Evolutionary conservation across 306 rosid species (phyloP), one percentile per base, ranked within the genome.

Genomic region (Begonia loranthoides): DNA sequence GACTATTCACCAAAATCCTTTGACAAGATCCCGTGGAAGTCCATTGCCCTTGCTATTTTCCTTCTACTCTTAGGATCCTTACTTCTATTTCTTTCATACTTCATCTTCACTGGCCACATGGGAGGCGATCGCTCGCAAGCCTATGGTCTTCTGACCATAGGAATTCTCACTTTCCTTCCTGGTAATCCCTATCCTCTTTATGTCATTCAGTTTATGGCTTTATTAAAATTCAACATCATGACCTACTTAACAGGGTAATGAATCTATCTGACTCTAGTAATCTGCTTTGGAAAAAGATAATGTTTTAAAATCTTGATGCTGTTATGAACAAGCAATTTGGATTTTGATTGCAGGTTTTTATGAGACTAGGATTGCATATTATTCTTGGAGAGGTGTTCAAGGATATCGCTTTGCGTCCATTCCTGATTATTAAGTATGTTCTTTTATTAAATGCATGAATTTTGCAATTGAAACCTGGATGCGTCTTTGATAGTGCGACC

Each of bases 11-110:
- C 99, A 0, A 86, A 64, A 69, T 49, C 87, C 8, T 69, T 86
- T 44, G 94, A 92, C 40, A 92, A 49, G 71, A 71, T 92, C 68
- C 99, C 99, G 10, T 86, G 96, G 96, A 92, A 86, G 68, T 92
- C 96, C 73, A 80, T 92, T 52, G 74, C 53, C 45, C 94, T 86
- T 55, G 99, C 99, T 43, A 71, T 86, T 45, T 82, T 90, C 74
- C 69, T 90, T 38, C 71, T 90, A 36, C 55, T 70, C 60, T 86
- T 90, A 39, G 95, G 99, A 49, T 70, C 71, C 10, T 54, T 68
- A 36, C 94, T 92, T 70, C 69, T 92, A 56, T 73, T 92, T 53
- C 90, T 92, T 51, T 76, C 99, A 2, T 86, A 74, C 58, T 92
- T 86, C 71, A 73, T 86, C 71, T 78, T 78, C 68, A 70, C 82